These are phyloP conservation scores for Schizothecium vesticola DNA, from an alignment of 495 filamentous ascomycete genomes.

Conservation along the genomic window DNA sequence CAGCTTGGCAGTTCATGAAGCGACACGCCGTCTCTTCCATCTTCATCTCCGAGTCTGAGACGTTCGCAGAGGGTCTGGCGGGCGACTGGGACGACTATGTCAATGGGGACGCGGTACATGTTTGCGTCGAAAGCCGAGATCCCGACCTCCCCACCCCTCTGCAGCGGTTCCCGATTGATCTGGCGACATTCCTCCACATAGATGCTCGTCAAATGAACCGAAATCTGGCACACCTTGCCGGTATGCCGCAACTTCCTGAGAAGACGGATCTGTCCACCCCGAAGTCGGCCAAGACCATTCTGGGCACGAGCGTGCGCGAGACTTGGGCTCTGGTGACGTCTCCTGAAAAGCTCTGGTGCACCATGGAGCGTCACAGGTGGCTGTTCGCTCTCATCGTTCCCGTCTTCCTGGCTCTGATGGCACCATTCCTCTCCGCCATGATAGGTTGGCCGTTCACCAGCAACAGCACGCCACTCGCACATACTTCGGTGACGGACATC, in stretches of 20 bases:
- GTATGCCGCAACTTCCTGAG: conserved; percentile 29
- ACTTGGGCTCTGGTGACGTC: conserved; percentile 3
- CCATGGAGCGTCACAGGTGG: neutral
- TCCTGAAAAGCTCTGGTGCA: neutral
- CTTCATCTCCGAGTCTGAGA: conserved; percentile 58
- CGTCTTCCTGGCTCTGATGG: conserved; percentile 12
- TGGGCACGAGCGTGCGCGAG: conserved; percentile 15
- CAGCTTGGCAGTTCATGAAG: conserved; percentile 58
- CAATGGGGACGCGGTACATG: conserved; percentile 48
- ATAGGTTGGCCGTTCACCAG: neutral
- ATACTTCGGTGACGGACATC: neutral
- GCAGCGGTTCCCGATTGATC: conserved; percentile 62
- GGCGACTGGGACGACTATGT: conserved; percentile 22
- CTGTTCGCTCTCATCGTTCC: neutral
- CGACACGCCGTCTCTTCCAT: conserved; percentile 62
- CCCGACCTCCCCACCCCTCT: conserved; percentile 46
- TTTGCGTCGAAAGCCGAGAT: conserved; percentile 62
- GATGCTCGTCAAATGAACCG: conserved; percentile 68
- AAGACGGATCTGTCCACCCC: conserved; percentile 4
- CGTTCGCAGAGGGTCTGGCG: conserved; percentile 38
- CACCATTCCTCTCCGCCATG: conserved; percentile 5
- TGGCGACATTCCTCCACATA: conserved; percentile 67
- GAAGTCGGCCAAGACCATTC: neutral
- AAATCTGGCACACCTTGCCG: conserved; percentile 64
- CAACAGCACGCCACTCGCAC: neutral